Evolutionary conservation across 208 protist genomes (phyloP).

Genomic region (Trypanosoma grayi): DNA sequence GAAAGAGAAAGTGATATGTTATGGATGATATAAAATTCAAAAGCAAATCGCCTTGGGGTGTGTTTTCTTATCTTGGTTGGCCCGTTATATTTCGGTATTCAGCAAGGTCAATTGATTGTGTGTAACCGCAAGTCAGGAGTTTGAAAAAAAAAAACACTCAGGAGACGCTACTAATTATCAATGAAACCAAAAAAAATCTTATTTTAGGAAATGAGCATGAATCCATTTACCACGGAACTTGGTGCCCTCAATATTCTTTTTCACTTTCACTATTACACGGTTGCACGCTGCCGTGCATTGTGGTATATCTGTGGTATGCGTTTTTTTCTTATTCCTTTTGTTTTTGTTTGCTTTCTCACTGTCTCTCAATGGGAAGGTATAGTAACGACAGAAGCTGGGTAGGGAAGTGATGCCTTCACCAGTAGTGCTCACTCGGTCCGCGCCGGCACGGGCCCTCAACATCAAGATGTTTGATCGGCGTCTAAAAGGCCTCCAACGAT

Average conservation of each 20-base stretch:
- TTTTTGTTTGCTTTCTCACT: background rate
- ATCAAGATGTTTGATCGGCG: constrained; percentile 81
- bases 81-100: background rate
- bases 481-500: constrained; percentile 78
- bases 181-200: background rate
- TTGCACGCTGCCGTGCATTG: too few relatives aligned
- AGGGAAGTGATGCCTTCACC: constrained; percentile 56
- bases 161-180: too few relatives aligned
- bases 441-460: constrained; percentile 53
- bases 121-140: too few relatives aligned
- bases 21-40: too few relatives aligned
- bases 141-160: too few relatives aligned
- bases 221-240: too few relatives aligned
- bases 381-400: background rate
- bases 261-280: too few relatives aligned
- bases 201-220: too few relatives aligned
- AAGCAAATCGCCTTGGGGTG: too few relatives aligned
- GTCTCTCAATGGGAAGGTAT: background rate
- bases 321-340: background rate
- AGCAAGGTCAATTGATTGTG: too few relatives aligned
- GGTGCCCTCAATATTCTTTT: too few relatives aligned
- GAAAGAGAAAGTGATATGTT: background rate
- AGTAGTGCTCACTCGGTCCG: constrained; percentile 62
- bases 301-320: background rate
- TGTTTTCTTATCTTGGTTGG: background rate